These are phyloP conservation scores for Viridothelium virens DNA, from an alignment of 495 filamentous ascomycete species.

Conservation along the genomic window DNA sequence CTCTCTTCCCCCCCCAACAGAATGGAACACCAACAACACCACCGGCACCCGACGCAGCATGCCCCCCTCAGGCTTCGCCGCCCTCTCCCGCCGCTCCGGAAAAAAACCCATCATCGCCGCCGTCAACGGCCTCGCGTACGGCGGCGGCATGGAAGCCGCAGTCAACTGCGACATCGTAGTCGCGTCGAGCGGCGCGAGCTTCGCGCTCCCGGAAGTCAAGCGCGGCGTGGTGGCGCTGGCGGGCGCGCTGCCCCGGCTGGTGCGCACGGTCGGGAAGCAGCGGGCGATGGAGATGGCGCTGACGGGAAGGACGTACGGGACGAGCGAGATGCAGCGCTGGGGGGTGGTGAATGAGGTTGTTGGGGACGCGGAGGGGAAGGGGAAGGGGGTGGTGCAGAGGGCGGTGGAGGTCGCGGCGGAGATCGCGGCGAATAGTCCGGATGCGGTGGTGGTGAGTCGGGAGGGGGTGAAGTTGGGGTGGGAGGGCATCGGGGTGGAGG, in stretches of 20 bases:
- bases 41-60: constrained; percentile 13
- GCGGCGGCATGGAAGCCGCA: constrained; percentile 67
- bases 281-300: constrained; percentile 65
- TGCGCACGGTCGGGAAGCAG: constrained; percentile 58
- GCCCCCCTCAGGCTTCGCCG: constrained; percentile 29
- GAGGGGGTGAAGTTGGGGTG: constrained; percentile 59
- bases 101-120: constrained; percentile 65
- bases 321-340: constrained; percentile 56
- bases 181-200: constrained; percentile 46
- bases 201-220: constrained; percentile 60
- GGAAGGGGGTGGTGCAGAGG: constrained; percentile 20
- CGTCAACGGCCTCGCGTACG: constrained; percentile 66
- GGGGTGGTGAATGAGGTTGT: constrained; percentile 62
- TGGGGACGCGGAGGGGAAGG: constrained; percentile 31
- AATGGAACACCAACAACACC: constrained; percentile 15
- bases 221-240: constrained; percentile 63
- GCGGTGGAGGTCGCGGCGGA: constrained; percentile 38
- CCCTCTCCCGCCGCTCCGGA: constrained; percentile 35
- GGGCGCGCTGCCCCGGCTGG: constrained; percentile 63
- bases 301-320: constrained; percentile 51
- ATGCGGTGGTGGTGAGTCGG: constrained; percentile 58
- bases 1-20: neutral
- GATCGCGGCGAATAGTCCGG: constrained; percentile 59
- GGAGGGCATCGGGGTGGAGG: constrained; percentile 57
- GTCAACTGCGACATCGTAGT: constrained; percentile 64